Evolutionary conservation across 164 flowering plant genomes (phyloP).

Genomic region (Vitis labrusca): DNA sequence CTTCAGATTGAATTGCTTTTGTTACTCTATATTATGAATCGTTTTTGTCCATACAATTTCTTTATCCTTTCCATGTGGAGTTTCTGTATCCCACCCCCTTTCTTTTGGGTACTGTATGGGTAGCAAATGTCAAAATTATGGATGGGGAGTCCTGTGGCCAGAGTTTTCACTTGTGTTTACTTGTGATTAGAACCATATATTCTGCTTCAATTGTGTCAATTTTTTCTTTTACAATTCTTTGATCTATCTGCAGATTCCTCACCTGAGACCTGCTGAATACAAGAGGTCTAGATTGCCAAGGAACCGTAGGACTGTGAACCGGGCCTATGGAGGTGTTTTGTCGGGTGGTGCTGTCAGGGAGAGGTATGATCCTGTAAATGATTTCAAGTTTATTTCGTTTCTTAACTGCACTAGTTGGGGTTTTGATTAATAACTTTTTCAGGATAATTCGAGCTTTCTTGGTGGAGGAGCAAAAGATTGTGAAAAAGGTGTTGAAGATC

Average conservation of each 20-base stretch:
- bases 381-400: neutral
- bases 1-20: too few species aligned
- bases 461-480: slow-evolving; percentile 80
- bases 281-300: slow-evolving; percentile 71
- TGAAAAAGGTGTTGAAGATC: slow-evolving; percentile 82
- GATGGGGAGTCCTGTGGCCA: too few species aligned
- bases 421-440: neutral
- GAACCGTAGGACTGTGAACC: slow-evolving; percentile 77
- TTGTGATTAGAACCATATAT: too few species aligned
- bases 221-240: too few species aligned
- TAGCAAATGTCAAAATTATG: too few species aligned
- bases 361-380: slow-evolving; percentile 36
- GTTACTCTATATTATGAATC: too few species aligned
- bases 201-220: too few species aligned
- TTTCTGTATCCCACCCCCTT: too few species aligned
- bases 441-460: slow-evolving; percentile 79
- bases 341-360: slow-evolving; percentile 78
- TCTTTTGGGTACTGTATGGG: too few species aligned
- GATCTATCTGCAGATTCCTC: slow-evolving; percentile 58
- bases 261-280: slow-evolving; percentile 80
- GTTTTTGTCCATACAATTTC: too few species aligned
- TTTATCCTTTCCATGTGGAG: too few species aligned
- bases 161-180: too few species aligned
- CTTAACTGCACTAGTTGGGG: neutral
- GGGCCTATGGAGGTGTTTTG: slow-evolving; percentile 77